Conservation (phyloP, 139 green algal genomes). For the Nannochloris sp. region DNA sequence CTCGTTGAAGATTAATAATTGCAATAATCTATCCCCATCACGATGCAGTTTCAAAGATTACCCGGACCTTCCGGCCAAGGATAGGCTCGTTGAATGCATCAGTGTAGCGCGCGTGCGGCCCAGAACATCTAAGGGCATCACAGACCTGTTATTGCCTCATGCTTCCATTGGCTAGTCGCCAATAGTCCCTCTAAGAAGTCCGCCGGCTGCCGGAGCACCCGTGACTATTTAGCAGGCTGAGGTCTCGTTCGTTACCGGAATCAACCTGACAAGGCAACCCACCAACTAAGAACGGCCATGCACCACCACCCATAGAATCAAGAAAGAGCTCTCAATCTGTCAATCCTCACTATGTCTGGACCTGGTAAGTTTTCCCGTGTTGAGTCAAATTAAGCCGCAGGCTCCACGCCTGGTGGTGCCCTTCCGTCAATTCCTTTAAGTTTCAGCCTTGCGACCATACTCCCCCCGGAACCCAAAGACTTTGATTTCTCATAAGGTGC, state of each 20-base stretch:
- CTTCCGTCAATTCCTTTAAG: slow-evolving; percentile 96
- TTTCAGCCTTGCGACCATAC: slow-evolving; percentile 95
- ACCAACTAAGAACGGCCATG: slow-evolving; percentile 79
- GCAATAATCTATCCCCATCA: slow-evolving; percentile 96
- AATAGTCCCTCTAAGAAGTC: slow-evolving; percentile 94
- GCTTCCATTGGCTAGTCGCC: slow-evolving; percentile 91
- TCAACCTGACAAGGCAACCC: slow-evolving; percentile 94
- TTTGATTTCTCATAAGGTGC: slow-evolving; percentile 99
- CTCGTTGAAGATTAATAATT: slow-evolving; percentile 98
- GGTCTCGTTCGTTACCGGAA: slow-evolving; percentile 97
- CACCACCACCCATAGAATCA: slow-evolving; percentile 82
- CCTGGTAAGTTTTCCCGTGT: slow-evolving; percentile 93
- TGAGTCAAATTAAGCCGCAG: slow-evolving; percentile 96
- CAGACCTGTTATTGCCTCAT: slow-evolving; percentile 99
- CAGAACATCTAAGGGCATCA: slow-evolving; percentile 99
- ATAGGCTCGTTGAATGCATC: slow-evolving; percentile 91
- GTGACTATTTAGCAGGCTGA: slow-evolving; percentile 95
- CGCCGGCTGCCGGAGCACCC: slow-evolving; percentile 50
- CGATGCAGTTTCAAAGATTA: slow-evolving; percentile 62
- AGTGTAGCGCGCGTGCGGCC: slow-evolving; percentile 98
- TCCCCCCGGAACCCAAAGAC: slow-evolving; percentile 95
- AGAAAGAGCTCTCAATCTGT: slow-evolving; percentile 95
- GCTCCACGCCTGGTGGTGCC: slow-evolving; percentile 90
- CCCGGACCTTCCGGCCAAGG: slow-evolving; percentile 76
- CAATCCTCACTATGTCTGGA: slow-evolving; percentile 93